Evolutionary conservation across 495 filamentous ascomycete species (phyloP).

Genomic region (Penicillium macrosclerotiorum): DNA sequence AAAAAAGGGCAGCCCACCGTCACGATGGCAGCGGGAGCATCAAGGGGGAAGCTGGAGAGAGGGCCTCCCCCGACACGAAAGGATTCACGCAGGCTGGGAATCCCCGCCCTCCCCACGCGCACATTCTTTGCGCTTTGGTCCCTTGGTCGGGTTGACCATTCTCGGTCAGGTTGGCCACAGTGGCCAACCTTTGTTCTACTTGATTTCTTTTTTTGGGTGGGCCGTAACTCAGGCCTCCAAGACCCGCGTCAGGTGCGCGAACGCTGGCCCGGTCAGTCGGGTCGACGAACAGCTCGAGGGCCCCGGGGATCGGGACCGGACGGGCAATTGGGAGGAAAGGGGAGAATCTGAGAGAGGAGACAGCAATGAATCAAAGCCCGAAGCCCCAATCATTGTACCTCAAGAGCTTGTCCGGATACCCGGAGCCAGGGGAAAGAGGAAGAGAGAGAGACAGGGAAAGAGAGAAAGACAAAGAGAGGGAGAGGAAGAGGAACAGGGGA

Average conservation of each 20-base stretch:
- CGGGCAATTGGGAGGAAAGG: too few relatives aligned
- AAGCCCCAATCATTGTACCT: too few relatives aligned
- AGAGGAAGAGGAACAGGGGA: too few relatives aligned
- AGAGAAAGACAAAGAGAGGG: not conserved
- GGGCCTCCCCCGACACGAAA: not conserved
- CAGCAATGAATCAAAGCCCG: too few relatives aligned
- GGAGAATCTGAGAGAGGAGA: too few relatives aligned
- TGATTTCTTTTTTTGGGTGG: not conserved
- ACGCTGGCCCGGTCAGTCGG: too few relatives aligned
- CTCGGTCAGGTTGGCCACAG: not conserved
- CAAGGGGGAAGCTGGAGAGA: constrained; percentile 2
- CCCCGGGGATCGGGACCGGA: too few relatives aligned
- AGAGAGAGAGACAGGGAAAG: not conserved
- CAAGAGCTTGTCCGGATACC: too few relatives aligned
- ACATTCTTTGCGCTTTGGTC: constrained; percentile 20
- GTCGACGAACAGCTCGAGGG: too few relatives aligned
- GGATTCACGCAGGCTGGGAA: not conserved
- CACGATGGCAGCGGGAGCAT: too few relatives aligned
- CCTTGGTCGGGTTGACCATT: constrained; percentile 3
- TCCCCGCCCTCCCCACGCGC: constrained; percentile 14
- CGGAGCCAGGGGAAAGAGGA: not conserved
- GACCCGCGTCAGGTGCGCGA: constrained; percentile 9
- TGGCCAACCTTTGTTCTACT: too few relatives aligned
- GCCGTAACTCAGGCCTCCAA: constrained; percentile 17
- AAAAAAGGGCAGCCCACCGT: too few relatives aligned